Conservation (phyloP, 1,284 basidiomycete species). For the Cryptococcus sp. region DNA sequence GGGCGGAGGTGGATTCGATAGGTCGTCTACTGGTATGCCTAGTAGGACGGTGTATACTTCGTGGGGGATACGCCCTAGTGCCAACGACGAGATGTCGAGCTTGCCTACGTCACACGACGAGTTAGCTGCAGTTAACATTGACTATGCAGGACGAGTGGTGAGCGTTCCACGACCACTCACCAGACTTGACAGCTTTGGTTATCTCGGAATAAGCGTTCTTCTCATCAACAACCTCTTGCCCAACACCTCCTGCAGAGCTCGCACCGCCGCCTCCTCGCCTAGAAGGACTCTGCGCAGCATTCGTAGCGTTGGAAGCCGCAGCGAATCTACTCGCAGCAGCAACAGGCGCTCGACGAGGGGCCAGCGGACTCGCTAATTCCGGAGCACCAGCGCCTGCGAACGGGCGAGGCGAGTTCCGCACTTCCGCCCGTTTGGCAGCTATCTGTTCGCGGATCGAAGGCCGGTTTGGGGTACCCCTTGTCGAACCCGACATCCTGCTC, state of each 20-base stretch:
- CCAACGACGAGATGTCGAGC: slow-evolving; percentile 44
- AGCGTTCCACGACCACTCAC: slow-evolving; percentile 25
- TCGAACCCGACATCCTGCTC: too few relatives aligned
- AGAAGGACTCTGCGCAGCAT: slow-evolving; percentile 2
- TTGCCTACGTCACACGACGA: slow-evolving; percentile 29
- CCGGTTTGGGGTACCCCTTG: slow-evolving; percentile 7
- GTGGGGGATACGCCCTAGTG: slow-evolving; percentile 37
- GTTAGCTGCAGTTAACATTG: neutral
- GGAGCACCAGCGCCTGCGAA: neutral
- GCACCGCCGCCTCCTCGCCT: neutral
- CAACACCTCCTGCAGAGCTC: slow-evolving; percentile 1
- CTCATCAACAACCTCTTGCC: slow-evolving; percentile 35
- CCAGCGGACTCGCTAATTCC: neutral
- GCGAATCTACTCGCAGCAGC: neutral
- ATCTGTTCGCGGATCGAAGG: slow-evolving; percentile 43
- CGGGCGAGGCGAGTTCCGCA: slow-evolving; percentile 21
- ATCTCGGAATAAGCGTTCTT: slow-evolving; percentile 36
- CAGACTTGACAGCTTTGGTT: slow-evolving; percentile 35
- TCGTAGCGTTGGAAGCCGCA: slow-evolving; percentile 7
- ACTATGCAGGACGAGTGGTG: neutral
- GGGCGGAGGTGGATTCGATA: slow-evolving; percentile 31
- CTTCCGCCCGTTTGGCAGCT: slow-evolving; percentile 41
- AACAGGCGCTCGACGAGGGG: neutral
- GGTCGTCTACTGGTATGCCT: slow-evolving; percentile 35
- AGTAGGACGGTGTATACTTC: slow-evolving; percentile 48